Conservation (phyloP, 495 filamentous ascomycete genomes). For the Tirmania nivea region DNA sequence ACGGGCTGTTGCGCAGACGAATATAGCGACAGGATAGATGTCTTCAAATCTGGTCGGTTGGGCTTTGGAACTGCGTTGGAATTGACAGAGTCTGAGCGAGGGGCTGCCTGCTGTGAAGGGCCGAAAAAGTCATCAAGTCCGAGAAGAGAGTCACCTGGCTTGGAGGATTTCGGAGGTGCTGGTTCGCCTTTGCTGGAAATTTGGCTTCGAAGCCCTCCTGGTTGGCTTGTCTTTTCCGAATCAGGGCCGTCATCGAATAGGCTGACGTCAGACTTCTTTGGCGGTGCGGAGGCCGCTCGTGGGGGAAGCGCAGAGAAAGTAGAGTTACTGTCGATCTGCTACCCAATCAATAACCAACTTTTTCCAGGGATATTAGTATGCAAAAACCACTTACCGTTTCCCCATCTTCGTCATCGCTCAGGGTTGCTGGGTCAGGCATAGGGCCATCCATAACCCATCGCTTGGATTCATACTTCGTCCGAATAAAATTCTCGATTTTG, state of each 20-base stretch:
- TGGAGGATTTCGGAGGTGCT: constrained; percentile 43
- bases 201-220: constrained; percentile 43
- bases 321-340: constrained; percentile 33
- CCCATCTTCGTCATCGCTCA: constrained; percentile 66
- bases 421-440: constrained; percentile 73
- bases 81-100: constrained; percentile 31
- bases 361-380: not conserved
- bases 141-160: constrained; percentile 64
- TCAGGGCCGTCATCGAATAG: constrained; percentile 38
- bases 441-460: constrained; percentile 94
- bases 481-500: constrained; percentile 98
- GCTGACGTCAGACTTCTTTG: constrained; percentile 25
- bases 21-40: constrained; percentile 90
- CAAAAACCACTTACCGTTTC: constrained; percentile 32
- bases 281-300: constrained; percentile 21
- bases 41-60: constrained; percentile 83
- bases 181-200: constrained; percentile 42
- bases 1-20: constrained; percentile 52
- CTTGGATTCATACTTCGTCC: constrained; percentile 95
- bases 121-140: constrained; percentile 79
- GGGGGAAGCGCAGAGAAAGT: constrained; percentile 21
- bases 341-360: not conserved
- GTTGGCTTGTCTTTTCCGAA: constrained; percentile 34
- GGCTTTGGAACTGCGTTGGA: constrained; percentile 13
- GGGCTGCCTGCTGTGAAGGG: constrained; percentile 37